These are phyloP conservation scores for Trichoderma orchidacearum DNA, from an alignment of 495 filamentous ascomycete genomes.

Conservation along the genomic window DNA sequence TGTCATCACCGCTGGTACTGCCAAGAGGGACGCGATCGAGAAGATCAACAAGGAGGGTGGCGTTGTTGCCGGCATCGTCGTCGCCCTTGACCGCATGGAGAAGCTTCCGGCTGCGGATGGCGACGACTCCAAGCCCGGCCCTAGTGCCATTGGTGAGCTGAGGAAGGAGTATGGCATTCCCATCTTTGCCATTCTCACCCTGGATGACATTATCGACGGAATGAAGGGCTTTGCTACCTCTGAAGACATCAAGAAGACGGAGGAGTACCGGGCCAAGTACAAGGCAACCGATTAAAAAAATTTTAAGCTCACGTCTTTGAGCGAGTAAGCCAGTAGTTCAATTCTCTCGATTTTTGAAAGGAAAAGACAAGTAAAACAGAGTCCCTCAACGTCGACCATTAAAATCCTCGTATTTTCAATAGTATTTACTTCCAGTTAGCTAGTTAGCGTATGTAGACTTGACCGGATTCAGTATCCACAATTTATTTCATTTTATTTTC, in stretches of 20 bases:
- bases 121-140: slow-evolving; percentile 35
- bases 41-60: slow-evolving; percentile 76
- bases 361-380: neutral
- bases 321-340: neutral
- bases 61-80: slow-evolving; percentile 66
- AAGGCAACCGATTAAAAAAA: slow-evolving; percentile 38
- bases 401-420: neutral
- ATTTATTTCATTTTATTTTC: neutral
- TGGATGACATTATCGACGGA: slow-evolving; percentile 71
- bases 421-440: neutral
- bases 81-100: slow-evolving; percentile 83
- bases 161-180: slow-evolving; percentile 50
- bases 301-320: neutral
- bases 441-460: neutral
- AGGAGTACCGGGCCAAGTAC: slow-evolving; percentile 70
- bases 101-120: slow-evolving; percentile 45
- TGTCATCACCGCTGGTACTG: slow-evolving; percentile 89
- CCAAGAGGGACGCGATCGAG: slow-evolving; percentile 76
- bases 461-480: neutral
- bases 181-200: slow-evolving; percentile 40
- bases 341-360: neutral
- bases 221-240: slow-evolving; percentile 35
- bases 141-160: slow-evolving; percentile 70
- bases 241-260: slow-evolving; percentile 53
- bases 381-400: neutral